Percentiles rank a stretch among this genome's conserved stretches.
phyloP scores from a whole-genome alignment of 140 eudicot genomes.

The Artemisia princeps region DNA sequence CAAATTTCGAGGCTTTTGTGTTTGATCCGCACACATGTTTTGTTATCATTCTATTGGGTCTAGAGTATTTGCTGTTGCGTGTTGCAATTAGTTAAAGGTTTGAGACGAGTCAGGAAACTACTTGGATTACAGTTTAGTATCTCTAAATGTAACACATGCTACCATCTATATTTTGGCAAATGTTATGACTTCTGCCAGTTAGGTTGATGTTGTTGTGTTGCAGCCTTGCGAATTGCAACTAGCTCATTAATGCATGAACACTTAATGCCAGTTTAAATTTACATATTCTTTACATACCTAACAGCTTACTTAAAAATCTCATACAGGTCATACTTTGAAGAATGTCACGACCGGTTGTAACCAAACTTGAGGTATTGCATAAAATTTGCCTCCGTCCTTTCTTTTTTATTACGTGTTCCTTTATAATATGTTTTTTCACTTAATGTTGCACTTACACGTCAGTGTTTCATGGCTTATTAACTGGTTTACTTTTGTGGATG shows the following conservation, averaged over 20 bases:
- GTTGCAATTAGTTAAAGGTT: too few relatives aligned
- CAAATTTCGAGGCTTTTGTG: too few relatives aligned
- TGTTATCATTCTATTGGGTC: too few relatives aligned
- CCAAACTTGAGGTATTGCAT: neutral
- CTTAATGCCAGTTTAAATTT: neutral
- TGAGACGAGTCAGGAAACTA: too few relatives aligned
- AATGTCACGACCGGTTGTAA: neutral
- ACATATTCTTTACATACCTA: neutral
- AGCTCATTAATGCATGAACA: neutral
- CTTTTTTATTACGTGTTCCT: neutral
- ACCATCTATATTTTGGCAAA: too few relatives aligned
- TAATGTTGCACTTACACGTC: neutral
- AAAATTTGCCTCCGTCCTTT: neutral
- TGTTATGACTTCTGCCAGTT: neutral
- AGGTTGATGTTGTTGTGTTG: neutral
- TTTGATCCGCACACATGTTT: too few relatives aligned
- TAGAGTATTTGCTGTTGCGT: too few relatives aligned
- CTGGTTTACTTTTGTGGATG: neutral
- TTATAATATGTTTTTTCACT: too few relatives aligned
- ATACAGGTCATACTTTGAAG: constrained; percentile 5
- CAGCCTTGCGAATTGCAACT: neutral
- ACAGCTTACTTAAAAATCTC: neutral
- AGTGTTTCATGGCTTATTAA: neutral
- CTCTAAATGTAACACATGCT: too few relatives aligned
- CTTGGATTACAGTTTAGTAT: too few relatives aligned